Percentiles rank a stretch among this genome's conserved stretches.
phyloP scores from a whole-genome alignment of 805 yeast species.

The Kodamaea restingae region DNA sequence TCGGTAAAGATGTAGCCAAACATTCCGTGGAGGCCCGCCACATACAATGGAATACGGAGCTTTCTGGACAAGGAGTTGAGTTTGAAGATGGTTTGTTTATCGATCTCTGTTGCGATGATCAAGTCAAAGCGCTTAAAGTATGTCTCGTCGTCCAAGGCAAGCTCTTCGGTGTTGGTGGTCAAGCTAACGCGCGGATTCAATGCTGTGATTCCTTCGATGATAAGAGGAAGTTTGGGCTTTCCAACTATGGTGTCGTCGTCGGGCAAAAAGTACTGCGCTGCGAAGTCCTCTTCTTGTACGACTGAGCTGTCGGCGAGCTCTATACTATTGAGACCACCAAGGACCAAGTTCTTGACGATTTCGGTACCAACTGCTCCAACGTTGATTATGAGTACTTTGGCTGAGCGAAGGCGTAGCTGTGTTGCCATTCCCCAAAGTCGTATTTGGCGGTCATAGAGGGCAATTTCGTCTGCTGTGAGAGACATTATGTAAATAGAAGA shows the following conservation, averaged over 20 bases:
- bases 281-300: slow-evolving; percentile 60
- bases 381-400: slow-evolving; percentile 67
- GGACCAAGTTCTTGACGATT: slow-evolving; percentile 73
- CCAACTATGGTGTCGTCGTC: slow-evolving; percentile 54
- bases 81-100: slow-evolving; percentile 33
- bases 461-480: slow-evolving; percentile 63
- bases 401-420: slow-evolving; percentile 69
- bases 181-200: slow-evolving; percentile 78
- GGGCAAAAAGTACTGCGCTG: slow-evolving; percentile 69
- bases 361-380: slow-evolving; percentile 79
- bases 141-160: slow-evolving; percentile 15
- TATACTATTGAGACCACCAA: slow-evolving; percentile 83
- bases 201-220: slow-evolving; percentile 55
- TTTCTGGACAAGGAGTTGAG: slow-evolving; percentile 57
- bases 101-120: slow-evolving; percentile 70
- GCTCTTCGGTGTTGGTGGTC: slow-evolving; percentile 31
- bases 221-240: slow-evolving; percentile 48
- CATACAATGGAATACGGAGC: slow-evolving; percentile 61
- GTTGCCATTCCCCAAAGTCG: slow-evolving; percentile 96
- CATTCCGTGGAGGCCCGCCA: slow-evolving; percentile 69
- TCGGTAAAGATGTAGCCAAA: slow-evolving; percentile 82
- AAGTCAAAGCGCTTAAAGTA: slow-evolving; percentile 60
- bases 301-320: slow-evolving; percentile 59
- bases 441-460: slow-evolving; percentile 90
- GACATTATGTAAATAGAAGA: neutral